Evolutionary conservation across 1,284 basidiomycete genomes (phyloP).

Genomic region (Irpex rosettiformis): DNA sequence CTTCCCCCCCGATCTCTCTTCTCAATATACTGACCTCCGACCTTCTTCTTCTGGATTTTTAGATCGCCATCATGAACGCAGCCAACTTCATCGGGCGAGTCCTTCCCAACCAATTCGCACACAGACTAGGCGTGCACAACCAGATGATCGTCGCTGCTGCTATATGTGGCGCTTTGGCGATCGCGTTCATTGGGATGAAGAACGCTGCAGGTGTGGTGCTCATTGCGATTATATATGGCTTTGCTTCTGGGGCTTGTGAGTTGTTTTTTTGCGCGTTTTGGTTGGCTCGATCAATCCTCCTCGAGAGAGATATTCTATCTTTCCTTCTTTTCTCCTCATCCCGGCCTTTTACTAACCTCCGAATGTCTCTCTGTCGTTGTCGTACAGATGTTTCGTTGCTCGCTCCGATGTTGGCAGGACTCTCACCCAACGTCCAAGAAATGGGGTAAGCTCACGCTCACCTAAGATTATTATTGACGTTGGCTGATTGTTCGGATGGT

Average conservation of each 20-base stretch:
- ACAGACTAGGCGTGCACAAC: constrained; percentile 37
- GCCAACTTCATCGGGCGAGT: constrained; percentile 46
- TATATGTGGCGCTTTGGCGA: constrained; percentile 37
- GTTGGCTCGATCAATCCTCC: too few relatives aligned
- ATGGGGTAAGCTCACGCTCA: constrained; percentile 35
- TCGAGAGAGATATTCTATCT: too few relatives aligned
- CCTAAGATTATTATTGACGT: neutral
- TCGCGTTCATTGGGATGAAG: constrained; percentile 40
- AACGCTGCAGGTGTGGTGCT: constrained; percentile 34
- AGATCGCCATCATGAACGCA: constrained; percentile 43
- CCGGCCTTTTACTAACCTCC: neutral
- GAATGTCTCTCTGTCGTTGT: constrained; percentile 17
- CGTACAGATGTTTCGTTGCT: constrained; percentile 47
- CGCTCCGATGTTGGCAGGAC: constrained; percentile 33
- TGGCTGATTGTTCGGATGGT: constrained; percentile 22
- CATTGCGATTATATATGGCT: constrained; percentile 46
- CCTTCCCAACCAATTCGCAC: constrained; percentile 45
- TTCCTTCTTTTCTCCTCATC: too few relatives aligned
- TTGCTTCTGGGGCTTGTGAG: constrained; percentile 47
- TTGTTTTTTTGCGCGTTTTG: too few relatives aligned
- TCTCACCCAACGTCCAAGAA: constrained; percentile 34
- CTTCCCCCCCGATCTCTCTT: neutral
- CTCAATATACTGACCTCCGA: neutral
- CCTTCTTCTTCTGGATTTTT: neutral
- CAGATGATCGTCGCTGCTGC: constrained; percentile 34